Evolutionary conservation across 1,139 yeast genomes (phyloP).

Genomic region (Trichomonascaceae sp.): DNA sequence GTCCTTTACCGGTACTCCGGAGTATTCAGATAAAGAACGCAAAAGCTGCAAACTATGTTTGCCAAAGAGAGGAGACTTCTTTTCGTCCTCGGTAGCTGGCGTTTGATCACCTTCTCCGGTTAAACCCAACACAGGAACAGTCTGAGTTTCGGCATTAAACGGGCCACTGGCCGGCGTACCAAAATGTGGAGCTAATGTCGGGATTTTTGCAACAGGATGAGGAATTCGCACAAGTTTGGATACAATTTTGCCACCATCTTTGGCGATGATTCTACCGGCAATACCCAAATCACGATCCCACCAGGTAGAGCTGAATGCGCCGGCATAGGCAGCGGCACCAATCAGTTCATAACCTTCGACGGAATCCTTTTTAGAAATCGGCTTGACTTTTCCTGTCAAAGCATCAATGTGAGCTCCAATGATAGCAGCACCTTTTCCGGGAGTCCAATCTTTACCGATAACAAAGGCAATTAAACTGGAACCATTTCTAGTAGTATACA

Average conservation of each 20-base stretch:
- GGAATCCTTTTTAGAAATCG: conserved; percentile 62
- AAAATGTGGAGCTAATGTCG: conserved; percentile 93
- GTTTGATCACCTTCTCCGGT: conserved; percentile 32
- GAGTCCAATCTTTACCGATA: conserved; percentile 60
- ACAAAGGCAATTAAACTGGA: conserved; percentile 78
- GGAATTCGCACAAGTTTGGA: conserved; percentile 74
- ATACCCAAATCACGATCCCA: conserved; percentile 89
- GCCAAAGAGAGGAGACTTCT: conserved; percentile 53
- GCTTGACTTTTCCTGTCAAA: conserved; percentile 69
- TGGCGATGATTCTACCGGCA: conserved; percentile 84
- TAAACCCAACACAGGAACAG: conserved; percentile 79
- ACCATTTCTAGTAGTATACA: conserved; percentile 70
- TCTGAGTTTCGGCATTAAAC: conserved; percentile 81
- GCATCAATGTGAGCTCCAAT: conserved; percentile 94
- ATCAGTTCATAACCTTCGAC: conserved; percentile 76
- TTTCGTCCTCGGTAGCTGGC: conserved; percentile 52
- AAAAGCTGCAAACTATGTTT: conserved; percentile 72
- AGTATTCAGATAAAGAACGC: conserved; percentile 61
- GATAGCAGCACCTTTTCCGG: conserved; percentile 77
- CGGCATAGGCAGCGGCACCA: conserved; percentile 93
- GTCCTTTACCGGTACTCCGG: conserved; percentile 47
- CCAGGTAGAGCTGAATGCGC: conserved; percentile 74
- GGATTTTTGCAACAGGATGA: conserved; percentile 82
- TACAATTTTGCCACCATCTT: conserved; percentile 36
- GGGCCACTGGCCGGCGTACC: conserved; percentile 72